Conservation (phyloP, 2,329 filamentous ascomycete species). For the Graphilbum fragrans region DNA sequence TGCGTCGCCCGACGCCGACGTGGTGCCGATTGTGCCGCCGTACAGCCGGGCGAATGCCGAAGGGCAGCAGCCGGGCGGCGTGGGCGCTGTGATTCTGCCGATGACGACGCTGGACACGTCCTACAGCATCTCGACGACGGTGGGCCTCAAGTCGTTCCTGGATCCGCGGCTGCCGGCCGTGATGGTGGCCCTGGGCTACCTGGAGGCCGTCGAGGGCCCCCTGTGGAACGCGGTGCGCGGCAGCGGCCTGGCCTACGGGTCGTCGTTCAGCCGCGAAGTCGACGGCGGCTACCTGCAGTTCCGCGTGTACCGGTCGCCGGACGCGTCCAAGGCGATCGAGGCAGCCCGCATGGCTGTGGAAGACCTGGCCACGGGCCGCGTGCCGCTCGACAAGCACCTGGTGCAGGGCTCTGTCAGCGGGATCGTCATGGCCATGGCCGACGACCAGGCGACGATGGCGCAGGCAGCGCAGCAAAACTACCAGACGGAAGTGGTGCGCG, state of each 20-base stretch:
- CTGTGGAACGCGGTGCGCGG: constrained; percentile 90
- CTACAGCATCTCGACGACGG: constrained; percentile 64
- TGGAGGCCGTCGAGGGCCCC: constrained; percentile 87
- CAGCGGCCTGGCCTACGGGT: constrained; percentile 85
- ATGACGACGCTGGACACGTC: constrained; percentile 91
- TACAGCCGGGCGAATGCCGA: constrained; percentile 61
- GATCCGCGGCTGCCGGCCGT: constrained; percentile 73
- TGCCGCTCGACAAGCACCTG: constrained; percentile 64
- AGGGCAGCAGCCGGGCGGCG: constrained; percentile 61
- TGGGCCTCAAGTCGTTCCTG: constrained; percentile 61
- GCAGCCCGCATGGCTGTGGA: constrained; percentile 65
- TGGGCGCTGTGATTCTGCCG: constrained; percentile 67
- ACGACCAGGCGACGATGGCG: constrained; percentile 78
- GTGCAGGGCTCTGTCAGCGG: constrained; percentile 84
- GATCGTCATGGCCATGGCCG: constrained; percentile 76
- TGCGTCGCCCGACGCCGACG: constrained; percentile 20
- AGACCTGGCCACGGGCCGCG: constrained; percentile 59
- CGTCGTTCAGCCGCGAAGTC: constrained; percentile 63
- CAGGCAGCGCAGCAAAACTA: constrained; percentile 76
- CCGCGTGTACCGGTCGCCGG: constrained; percentile 80
- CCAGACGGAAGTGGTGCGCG: constrained; percentile 65
- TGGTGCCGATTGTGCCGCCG: constrained; percentile 60
- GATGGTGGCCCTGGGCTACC: constrained; percentile 79
- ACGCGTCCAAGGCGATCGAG: constrained; percentile 73
- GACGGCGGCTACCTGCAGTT: constrained; percentile 75